Conservation (phyloP, 164 flowering plant genomes). For the Vitis amurensis region DNA sequence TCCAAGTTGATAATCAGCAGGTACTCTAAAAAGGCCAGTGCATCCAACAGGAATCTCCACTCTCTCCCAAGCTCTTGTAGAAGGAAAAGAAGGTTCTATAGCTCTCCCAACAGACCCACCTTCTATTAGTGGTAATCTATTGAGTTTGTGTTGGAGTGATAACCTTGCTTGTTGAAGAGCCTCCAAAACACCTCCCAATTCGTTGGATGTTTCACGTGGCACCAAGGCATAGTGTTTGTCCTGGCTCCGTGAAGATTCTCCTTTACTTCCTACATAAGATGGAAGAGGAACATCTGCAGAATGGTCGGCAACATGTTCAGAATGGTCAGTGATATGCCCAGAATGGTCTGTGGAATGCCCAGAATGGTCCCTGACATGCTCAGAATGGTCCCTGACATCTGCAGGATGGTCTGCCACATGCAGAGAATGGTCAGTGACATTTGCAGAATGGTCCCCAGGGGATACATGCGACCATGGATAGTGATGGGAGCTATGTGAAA, state of each 20-base stretch:
- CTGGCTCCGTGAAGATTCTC: slow-evolving; percentile 22
- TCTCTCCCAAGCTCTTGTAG: slow-evolving; percentile 4
- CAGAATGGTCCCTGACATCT: no score
- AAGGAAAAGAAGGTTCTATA: slow-evolving; percentile 24
- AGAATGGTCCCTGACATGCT: no score
- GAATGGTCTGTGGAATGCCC: no score
- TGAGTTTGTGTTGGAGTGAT: slow-evolving; percentile 50
- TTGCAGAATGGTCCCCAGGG: slow-evolving; percentile 11
- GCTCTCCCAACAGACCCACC: slow-evolving; percentile 16
- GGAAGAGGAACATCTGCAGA: background rate
- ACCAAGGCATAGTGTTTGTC: slow-evolving; percentile 27
- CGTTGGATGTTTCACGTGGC: slow-evolving; percentile 26
- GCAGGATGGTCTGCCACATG: no score
- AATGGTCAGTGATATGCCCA: slow-evolving; percentile 5
- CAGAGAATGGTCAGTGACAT: background rate
- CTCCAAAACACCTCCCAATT: slow-evolving; percentile 46
- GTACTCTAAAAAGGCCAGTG: slow-evolving; percentile 50
- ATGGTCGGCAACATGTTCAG: background rate
- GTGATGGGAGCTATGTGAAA: slow-evolving; percentile 15
- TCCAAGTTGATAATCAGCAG: slow-evolving; percentile 38
- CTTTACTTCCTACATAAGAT: slow-evolving; percentile 7
- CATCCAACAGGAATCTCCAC: slow-evolving; percentile 37
- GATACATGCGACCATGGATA: slow-evolving; percentile 4
- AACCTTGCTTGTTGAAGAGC: slow-evolving; percentile 67
- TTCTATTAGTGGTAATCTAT: slow-evolving; percentile 18